Evolutionary conservation across 768 basidiomycete genomes (phyloP).

Genomic region (Paxillus ammoniavirescens): DNA sequence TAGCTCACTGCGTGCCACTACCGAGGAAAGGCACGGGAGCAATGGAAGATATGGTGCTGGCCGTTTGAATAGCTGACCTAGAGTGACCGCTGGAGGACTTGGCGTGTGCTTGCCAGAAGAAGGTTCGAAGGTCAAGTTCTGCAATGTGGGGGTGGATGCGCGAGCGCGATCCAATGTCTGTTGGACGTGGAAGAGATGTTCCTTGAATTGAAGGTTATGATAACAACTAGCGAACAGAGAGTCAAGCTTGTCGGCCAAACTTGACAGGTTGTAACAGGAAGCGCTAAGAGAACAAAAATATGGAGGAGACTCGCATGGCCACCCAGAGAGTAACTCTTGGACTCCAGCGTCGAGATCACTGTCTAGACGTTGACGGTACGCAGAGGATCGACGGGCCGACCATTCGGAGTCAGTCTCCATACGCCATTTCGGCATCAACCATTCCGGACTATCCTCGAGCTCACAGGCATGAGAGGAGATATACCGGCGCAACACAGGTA

Average conservation of each 20-base stretch:
- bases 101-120: neutral
- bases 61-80: neutral
- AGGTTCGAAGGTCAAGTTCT: conserved; percentile 1
- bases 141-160: neutral
- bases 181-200: conserved; percentile 12
- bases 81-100: neutral
- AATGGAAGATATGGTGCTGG: neutral
- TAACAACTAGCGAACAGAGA: conserved; percentile 14
- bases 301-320: conserved; percentile 14
- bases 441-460: conserved; percentile 10
- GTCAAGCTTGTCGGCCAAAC: neutral
- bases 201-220: conserved; percentile 8
- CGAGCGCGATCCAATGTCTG: conserved; percentile 2
- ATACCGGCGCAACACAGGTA: neutral
- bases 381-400: neutral
- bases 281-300: neutral
- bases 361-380: neutral
- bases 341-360: neutral
- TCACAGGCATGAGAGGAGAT: neutral
- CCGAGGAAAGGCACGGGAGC: neutral
- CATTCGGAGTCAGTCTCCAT: neutral
- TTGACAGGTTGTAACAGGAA: conserved; percentile 1
- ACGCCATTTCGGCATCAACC: neutral
- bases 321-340: conserved; percentile 1
- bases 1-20: neutral